Conservation (phyloP, 371 early-diverging fungal genomes). For the Rhizopus delemar region DNA sequence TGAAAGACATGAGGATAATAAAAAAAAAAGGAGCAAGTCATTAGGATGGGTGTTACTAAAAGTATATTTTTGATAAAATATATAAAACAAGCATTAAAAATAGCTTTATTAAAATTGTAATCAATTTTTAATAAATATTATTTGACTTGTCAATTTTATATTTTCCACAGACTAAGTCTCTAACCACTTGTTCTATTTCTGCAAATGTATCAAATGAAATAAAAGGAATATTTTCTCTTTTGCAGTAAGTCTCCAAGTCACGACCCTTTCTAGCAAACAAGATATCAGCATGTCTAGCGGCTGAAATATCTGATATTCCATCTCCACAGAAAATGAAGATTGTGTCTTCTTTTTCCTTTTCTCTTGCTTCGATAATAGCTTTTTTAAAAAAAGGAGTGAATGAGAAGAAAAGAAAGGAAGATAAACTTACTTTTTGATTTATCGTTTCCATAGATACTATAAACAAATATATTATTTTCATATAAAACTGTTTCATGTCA, state of each 20-base stretch:
- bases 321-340: conserved; percentile 69
- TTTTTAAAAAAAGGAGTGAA: not conserved
- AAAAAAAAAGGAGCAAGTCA: too few species aligned
- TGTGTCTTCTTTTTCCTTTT: conserved; percentile 31
- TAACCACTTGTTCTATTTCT: conserved; percentile 40
- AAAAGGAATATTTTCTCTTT: conserved; percentile 51
- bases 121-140: too few species aligned
- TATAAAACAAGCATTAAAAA: too few species aligned
- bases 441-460: conserved; percentile 60
- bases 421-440: conserved; percentile 48
- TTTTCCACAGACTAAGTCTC: conserved; percentile 31
- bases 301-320: conserved; percentile 70
- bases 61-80: too few species aligned
- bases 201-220: conserved; percentile 59
- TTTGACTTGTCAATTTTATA: not conserved
- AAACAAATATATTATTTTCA: not conserved
- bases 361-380: conserved; percentile 45
- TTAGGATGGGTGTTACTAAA: too few species aligned
- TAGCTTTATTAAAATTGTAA: too few species aligned
- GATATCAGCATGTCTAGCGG: conserved; percentile 65
- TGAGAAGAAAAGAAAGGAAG: not conserved
- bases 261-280: conserved; percentile 65
- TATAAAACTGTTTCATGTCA: not conserved
- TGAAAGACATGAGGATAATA: too few species aligned
- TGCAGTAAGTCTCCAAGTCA: conserved; percentile 66